Evolutionary conservation across 164 flowering plant genomes (phyloP), one percentile per base, ranked within the genome.

Genomic region (Kalanchoe fedtschenkoi): DNA sequence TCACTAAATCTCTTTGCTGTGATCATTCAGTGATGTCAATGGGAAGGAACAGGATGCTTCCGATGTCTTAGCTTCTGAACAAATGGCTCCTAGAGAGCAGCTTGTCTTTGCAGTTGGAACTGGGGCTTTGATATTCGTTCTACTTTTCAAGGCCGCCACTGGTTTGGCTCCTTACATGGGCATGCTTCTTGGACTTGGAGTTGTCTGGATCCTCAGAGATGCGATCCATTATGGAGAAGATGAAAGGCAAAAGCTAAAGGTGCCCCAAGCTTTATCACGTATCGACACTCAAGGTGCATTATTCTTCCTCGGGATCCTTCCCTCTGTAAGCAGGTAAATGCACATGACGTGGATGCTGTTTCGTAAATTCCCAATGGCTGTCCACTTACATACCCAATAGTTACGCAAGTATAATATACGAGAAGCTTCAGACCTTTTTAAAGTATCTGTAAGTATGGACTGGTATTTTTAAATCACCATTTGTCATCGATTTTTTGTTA

Each of bases 151-250:
- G 79, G 84, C 95, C 56, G 61, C 88, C 34, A 93, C 98, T 26
- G 98, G 98, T 37, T 72, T 93, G 76, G 97, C 98, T 66, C 98
- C 98, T 53, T 93, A 67, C 77, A 78, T 93, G 91, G 97, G 98
- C 53, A 88, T 93, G 70, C 83, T 93, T 65, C 75, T 93, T 64
- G 98, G 98, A 46, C 91, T 93, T 28, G 98, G 98, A 72, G 89
- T 93, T 73, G 88, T 93, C 56, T 93, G 98, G 98, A 74, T 93
- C 65, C 77, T 93, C 60, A 93, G 97, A 6, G 98, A 93, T 85
- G 97, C 98, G 60, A 89, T 93, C 68, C 98, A 93, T 65, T 93
- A 80, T 73, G 98, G 98, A 21, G 98, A 89, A 80, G 82, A 95
- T 39, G 96, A 80, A 66, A 80, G 96, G 68, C 96, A 86, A 68